A percentile compares a stretch with the other conserved stretches of the same genome.
Evolutionary conservation across 495 filamentous ascomycete genomes (phyloP).

Genomic region (Penicillium steckii): DNA sequence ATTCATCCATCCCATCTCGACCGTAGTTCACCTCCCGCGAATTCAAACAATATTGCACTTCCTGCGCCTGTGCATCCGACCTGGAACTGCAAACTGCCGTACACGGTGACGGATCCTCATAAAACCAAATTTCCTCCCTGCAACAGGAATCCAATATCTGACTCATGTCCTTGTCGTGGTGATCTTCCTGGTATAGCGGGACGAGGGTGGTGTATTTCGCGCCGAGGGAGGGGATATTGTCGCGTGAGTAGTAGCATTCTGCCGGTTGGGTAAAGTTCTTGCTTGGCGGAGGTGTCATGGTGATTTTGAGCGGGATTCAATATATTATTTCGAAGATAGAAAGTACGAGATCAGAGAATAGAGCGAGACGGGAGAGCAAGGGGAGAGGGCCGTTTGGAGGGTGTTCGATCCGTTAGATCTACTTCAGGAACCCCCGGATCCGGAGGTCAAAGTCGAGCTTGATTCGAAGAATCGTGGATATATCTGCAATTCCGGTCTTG

Average conservation of each 20-base stretch:
- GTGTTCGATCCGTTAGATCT: not conserved
- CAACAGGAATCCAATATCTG: constrained; percentile 13
- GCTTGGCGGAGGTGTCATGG: not conserved
- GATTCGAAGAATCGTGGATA: not conserved
- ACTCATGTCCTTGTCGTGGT: constrained; percentile 5
- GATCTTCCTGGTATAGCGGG: constrained; percentile 17
- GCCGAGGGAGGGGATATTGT: constrained; percentile 8
- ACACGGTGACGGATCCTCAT: constrained; percentile 17
- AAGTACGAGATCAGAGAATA: not conserved
- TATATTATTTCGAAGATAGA: not conserved
- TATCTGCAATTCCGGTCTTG: no score
- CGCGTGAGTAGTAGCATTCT: constrained; percentile 12
- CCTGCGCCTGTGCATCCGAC: constrained; percentile 4
- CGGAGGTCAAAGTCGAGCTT: not conserved
- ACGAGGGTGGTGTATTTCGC: constrained; percentile 15
- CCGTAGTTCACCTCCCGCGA: constrained; percentile 9
- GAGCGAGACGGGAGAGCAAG: not conserved
- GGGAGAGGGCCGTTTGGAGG: no score
- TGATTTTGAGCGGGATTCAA: not conserved
- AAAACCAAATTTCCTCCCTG: constrained; percentile 8
- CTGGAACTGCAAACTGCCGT: constrained; percentile 16
- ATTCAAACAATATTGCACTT: constrained; percentile 21
- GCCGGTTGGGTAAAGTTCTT: constrained; percentile 6
- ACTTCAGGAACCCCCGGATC: no score
- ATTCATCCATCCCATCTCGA: not conserved